Percentiles rank a stretch among this genome's conserved stretches.
These are phyloP conservation scores for Nannochloropsis oceanica DNA, from an alignment of 108 stramenopile genomes.

Conservation along the genomic window DNA sequence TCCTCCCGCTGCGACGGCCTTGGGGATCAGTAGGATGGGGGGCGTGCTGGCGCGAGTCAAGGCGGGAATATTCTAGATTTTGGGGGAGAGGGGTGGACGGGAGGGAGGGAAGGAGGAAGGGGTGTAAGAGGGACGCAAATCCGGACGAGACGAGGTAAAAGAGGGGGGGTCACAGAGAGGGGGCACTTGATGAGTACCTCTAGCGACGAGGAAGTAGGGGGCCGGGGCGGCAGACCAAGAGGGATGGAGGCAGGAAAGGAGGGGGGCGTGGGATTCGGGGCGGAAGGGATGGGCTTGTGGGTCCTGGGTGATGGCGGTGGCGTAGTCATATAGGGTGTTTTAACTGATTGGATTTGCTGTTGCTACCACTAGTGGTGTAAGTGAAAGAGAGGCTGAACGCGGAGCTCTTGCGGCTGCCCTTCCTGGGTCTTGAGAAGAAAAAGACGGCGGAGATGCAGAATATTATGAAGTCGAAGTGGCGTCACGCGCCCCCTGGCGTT, in stretches of 20 bases:
- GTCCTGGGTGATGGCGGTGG: neutral
- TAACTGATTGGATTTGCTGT: too few relatives aligned
- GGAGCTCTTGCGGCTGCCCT: too few relatives aligned
- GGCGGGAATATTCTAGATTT: too few relatives aligned
- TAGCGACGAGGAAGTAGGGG: neutral
- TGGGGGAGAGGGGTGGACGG: neutral
- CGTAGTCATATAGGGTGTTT: neutral
- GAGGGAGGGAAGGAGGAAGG: neutral
- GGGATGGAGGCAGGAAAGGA: neutral
- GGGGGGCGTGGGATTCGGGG: neutral
- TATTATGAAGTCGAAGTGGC: too few relatives aligned
- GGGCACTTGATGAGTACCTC: neutral
- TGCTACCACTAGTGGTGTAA: too few relatives aligned
- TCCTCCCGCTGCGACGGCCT: too few relatives aligned
- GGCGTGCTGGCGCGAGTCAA: too few relatives aligned
- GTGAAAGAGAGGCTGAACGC: too few relatives aligned
- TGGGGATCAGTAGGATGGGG: too few relatives aligned
- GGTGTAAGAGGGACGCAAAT: neutral
- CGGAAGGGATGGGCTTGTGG: neutral
- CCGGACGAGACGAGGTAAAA: neutral
- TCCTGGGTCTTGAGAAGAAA: too few relatives aligned
- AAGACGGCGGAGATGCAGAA: too few relatives aligned
- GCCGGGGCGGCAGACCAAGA: neutral
- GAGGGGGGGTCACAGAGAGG: neutral
- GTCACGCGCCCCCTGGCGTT: too few relatives aligned